A percentile compares a stretch with the other conserved stretches of the same genome.
Evolutionary conservation across 2,329 filamentous ascomycete species (phyloP).

Genomic region (Akanthomyces uredinophilus): DNA sequence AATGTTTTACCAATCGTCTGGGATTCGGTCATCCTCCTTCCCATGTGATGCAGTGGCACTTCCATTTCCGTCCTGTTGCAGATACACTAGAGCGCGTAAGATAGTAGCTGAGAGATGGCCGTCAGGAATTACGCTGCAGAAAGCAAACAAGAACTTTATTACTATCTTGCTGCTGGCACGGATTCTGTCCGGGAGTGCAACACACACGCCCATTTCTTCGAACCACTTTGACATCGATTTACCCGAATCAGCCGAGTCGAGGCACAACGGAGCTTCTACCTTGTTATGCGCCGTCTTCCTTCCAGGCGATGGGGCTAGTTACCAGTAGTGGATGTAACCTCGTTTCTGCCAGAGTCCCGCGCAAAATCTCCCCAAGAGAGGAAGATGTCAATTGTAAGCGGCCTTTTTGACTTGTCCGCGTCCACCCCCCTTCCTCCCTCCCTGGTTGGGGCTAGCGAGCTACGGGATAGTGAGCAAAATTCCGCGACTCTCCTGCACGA

Average conservation of each 20-base stretch:
- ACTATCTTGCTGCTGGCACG: not conserved
- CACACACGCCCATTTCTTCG: not conserved
- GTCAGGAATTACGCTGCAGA: not conserved
- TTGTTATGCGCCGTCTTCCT: not conserved
- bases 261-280: not conserved
- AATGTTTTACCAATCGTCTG: not conserved
- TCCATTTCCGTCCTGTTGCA: constrained; percentile 7
- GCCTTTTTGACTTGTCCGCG: no score
- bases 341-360: not conserved
- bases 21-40: not conserved
- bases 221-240: not conserved
- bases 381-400: no score
- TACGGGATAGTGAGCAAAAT: not conserved
- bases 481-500: not conserved
- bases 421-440: no score
- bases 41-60: constrained; percentile 10
- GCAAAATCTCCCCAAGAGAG: not conserved
- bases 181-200: not conserved
- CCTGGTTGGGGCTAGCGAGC: not conserved
- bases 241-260: constrained; percentile 5
- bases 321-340: not conserved
- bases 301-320: not conserved
- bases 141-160: not conserved
- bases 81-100: constrained; percentile 2
- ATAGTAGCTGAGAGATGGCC: not conserved